phyloP scores from a whole-genome alignment of 345 rosid genomes.

The Moricandia arvensis region DNA sequence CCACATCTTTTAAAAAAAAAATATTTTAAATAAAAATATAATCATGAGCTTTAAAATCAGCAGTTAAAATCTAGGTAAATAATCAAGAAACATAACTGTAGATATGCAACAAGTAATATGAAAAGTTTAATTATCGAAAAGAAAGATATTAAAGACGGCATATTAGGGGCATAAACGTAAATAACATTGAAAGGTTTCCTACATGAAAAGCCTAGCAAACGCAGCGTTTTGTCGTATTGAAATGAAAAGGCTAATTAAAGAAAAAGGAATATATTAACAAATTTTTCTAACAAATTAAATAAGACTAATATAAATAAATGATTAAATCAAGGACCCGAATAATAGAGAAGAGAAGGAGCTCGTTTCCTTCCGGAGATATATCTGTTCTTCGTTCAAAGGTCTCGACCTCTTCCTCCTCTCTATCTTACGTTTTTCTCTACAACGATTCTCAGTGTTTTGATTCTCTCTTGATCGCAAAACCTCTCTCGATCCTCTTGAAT shows the following conservation, averaged over 20 bases:
- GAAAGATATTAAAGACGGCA: neutral
- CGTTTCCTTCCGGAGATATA: neutral
- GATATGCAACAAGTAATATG: neutral
- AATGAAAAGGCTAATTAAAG: neutral
- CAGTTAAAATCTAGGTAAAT: neutral
- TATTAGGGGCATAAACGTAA: neutral
- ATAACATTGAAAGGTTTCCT: neutral
- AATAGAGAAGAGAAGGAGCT: neutral
- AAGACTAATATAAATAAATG: neutral
- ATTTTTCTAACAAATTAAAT: neutral
- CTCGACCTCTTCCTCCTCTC: constrained; percentile 26
- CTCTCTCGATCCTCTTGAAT: constrained; percentile 23
- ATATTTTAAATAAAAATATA: too few species aligned
- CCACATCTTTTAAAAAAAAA: too few species aligned
- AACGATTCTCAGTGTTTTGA: constrained; percentile 12
- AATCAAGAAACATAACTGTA: neutral
- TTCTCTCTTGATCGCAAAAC: constrained; percentile 13
- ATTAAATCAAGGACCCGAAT: neutral
- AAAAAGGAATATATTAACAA: neutral
- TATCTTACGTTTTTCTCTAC: neutral
- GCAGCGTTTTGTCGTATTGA: neutral
- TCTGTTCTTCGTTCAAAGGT: constrained; percentile 15
- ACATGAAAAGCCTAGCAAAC: neutral
- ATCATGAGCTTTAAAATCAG: too few species aligned
- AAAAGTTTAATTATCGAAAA: neutral